Percentiles rank a stretch among this genome's conserved stretches.
Evolutionary conservation across 163 green algal species (phyloP).

Genomic region (Picocystis sp.): DNA sequence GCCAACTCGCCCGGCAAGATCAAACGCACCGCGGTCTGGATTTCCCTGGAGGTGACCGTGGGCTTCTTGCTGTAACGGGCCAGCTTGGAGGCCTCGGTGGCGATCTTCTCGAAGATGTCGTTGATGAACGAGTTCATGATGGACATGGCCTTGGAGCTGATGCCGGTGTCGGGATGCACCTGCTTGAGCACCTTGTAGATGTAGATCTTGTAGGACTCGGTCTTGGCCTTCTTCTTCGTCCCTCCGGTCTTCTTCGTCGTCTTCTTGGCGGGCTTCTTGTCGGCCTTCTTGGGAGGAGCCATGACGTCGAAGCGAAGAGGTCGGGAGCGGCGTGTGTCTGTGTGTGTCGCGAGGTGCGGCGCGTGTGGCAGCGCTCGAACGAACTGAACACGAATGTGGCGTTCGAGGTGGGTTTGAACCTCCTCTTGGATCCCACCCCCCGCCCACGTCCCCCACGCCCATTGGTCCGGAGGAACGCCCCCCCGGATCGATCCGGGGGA

Average conservation of each 20-base stretch:
- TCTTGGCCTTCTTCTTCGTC: conserved; percentile 17
- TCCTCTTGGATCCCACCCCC: too few relatives aligned
- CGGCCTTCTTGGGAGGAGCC: too few relatives aligned
- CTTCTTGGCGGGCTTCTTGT: too few relatives aligned
- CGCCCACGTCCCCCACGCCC: too few relatives aligned
- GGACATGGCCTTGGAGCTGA: conserved; percentile 35
- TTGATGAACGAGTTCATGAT: conserved; percentile 76
- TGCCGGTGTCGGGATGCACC: conserved; percentile 68
- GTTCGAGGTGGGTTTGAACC: too few relatives aligned
- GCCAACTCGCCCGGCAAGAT: conserved; percentile 69
- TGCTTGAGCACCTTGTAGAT: conserved; percentile 76
- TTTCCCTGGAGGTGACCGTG: conserved; percentile 52
- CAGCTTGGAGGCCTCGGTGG: conserved; percentile 56
- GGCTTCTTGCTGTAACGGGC: conserved; percentile 57
- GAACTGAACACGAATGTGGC: too few relatives aligned
- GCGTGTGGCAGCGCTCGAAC: too few relatives aligned
- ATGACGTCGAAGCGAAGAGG: too few relatives aligned
- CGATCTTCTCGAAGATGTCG: conserved; percentile 83
- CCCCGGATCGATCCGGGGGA: too few relatives aligned
- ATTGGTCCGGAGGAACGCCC: too few relatives aligned
- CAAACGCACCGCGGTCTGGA: conserved; percentile 57
- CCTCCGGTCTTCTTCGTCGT: background rate
- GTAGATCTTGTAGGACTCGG: conserved; percentile 59
- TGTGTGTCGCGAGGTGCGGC: too few relatives aligned
- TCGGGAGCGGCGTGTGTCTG: too few relatives aligned